phyloP scores from a whole-genome alignment of 345 rosid genomes.

The Pugionium cornutum region DNA sequence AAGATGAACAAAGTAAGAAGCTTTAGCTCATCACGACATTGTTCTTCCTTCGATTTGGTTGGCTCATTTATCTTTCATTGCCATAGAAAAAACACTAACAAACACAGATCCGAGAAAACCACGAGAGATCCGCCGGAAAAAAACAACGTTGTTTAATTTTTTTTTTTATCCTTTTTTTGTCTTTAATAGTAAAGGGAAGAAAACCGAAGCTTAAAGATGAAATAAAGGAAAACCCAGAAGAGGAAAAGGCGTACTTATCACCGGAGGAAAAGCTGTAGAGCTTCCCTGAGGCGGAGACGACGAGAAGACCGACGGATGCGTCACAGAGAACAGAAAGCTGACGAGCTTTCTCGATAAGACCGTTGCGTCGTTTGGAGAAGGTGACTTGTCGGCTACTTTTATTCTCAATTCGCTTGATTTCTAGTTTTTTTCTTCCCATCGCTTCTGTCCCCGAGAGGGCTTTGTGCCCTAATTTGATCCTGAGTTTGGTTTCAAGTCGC shows the following conservation, averaged over 20 bases:
- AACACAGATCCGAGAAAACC: constrained; percentile 10
- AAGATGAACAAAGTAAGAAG: constrained; percentile 16
- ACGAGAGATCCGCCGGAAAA: constrained; percentile 19
- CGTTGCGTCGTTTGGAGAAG: neutral
- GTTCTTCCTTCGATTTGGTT: constrained; percentile 1
- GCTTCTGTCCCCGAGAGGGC: constrained; percentile 17
- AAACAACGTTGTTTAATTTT: neutral
- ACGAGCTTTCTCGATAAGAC: constrained; percentile 66
- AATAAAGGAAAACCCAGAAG: neutral
- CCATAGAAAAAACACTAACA: constrained; percentile 11
- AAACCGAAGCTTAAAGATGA: neutral
- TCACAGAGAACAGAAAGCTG: constrained; percentile 81
- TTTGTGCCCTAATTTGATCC: constrained; percentile 39
- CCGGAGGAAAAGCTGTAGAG: constrained; percentile 44
- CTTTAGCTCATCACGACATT: constrained; percentile 29
- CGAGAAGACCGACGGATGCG: constrained; percentile 42
- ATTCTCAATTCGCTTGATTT: constrained; percentile 68
- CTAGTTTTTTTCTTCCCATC: constrained; percentile 66
- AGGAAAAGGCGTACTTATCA: constrained; percentile 29
- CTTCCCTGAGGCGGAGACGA: constrained; percentile 37
- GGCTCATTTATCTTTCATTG: constrained; percentile 15
- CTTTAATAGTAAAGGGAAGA: neutral
- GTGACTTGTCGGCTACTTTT: constrained; percentile 71
- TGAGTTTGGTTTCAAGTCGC: constrained; percentile 21
- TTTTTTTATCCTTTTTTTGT: neutral